Conservation (phyloP, 75 land plant genomes). For the Selaginella moellendorffii region DNA sequence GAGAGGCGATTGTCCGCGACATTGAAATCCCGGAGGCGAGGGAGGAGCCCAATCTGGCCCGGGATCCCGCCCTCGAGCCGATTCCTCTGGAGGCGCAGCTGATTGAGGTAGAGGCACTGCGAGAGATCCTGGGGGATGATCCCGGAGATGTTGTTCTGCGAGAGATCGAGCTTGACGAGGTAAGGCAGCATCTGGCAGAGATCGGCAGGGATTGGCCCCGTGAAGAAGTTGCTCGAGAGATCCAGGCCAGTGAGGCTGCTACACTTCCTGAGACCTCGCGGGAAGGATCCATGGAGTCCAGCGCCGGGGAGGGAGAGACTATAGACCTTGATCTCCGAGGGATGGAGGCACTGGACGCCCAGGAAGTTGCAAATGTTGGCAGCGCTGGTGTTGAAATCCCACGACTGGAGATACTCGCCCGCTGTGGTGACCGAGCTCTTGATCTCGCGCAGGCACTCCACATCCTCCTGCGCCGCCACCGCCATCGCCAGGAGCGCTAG, state of each 20-base stretch:
- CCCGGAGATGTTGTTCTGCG: constrained; percentile 46
- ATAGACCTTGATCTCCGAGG: constrained; percentile 48
- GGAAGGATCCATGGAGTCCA: constrained; percentile 53
- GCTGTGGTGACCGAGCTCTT: constrained; percentile 37
- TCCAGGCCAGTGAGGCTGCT: constrained; percentile 51
- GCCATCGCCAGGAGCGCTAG: neutral
- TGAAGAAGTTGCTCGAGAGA: constrained; percentile 45
- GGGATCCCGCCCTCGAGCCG: constrained; percentile 48
- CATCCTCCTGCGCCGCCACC: constrained; percentile 20
- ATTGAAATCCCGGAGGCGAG: constrained; percentile 35
- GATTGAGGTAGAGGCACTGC: constrained; percentile 36
- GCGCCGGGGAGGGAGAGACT: constrained; percentile 34
- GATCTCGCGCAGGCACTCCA: constrained; percentile 37
- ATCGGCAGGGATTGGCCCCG: constrained; percentile 40
- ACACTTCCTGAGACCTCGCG: constrained; percentile 37
- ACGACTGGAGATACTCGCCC: constrained; percentile 19
- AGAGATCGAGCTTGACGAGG: constrained; percentile 48
- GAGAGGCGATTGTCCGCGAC: constrained; percentile 38
- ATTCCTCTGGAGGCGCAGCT: constrained; percentile 47
- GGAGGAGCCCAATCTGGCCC: constrained; percentile 25
- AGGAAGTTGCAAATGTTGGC: constrained; percentile 46
- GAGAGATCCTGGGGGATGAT: constrained; percentile 35
- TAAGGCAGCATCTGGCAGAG: constrained; percentile 29
- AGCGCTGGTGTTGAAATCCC: constrained; percentile 38
- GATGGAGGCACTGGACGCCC: constrained; percentile 67